Evolutionary conservation across 768 basidiomycete species (phyloP), one percentile per base, ranked within the genome.

Genomic region (Cystobasidiopsis lactophilus): DNA sequence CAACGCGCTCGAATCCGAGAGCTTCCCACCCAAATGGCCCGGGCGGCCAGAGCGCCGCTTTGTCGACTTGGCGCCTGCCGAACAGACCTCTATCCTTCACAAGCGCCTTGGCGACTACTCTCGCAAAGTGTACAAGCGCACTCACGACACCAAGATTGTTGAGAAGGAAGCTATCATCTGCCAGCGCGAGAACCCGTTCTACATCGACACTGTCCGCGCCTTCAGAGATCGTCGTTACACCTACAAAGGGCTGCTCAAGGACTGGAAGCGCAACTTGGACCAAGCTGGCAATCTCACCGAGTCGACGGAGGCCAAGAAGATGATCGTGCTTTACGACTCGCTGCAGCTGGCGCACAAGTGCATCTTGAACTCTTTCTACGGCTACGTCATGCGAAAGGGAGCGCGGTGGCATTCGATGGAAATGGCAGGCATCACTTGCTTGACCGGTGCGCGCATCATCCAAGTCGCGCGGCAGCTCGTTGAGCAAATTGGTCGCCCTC

Each of bases 321-420:
- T 98, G 84, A 84, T 95, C 60, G 91, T 98, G 23, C 68, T 98
- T 10, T 98, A 96, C 69, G 93, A 96, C 66, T 96, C 93, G 3
- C 75, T 98, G 31, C 93, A 98, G 66, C 79, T 98, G 26, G 93
- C 93, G 3, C 93, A 98, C 75, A 98, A 98, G 70, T 95, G 89
- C 64, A 98, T 98, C 64, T 76, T 98, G 59, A 98, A 98, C 71
- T 96, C 93, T 2, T 98, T 98, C 73, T 98, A 98, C 64, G 93
- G 93, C 33, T 98, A 98, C 61, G 91, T 98, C 65, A 96, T 96
- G 93, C 78, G 93, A 38, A 96, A 98, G 65, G 93, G 93, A 50
- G 93, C 93, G 18, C 73, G 93, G 29, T 98, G 93, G 93, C 89
- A 95, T 66, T 96, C 91, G 27, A 95, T 98, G 93, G 93, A 98